Evolutionary conservation across 495 filamentous ascomycete genomes (phyloP).

Genomic region (Ramalina intermedia): DNA sequence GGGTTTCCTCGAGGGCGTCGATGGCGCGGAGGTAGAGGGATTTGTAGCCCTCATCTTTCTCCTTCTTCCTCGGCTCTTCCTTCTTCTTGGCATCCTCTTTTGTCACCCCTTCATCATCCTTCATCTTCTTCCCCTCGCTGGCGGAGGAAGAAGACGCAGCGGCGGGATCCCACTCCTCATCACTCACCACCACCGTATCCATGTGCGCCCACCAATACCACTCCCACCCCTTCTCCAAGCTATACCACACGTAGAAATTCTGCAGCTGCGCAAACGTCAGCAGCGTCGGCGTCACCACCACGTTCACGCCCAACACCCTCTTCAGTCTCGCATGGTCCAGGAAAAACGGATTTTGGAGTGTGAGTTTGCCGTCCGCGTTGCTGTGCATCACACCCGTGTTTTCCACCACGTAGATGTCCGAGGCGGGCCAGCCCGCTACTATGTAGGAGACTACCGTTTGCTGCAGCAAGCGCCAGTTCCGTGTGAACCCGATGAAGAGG

Average conservation of each 20-base stretch:
- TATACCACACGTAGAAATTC: constrained; percentile 40
- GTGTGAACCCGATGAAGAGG: constrained; percentile 46
- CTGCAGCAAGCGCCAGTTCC: constrained; percentile 42
- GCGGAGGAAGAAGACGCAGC: not conserved
- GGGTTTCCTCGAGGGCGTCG: constrained; percentile 22
- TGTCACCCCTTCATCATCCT: too few relatives aligned
- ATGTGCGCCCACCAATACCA: constrained; percentile 48
- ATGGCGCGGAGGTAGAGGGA: constrained; percentile 37
- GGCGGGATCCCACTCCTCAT: constrained; percentile 25
- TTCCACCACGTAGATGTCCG: constrained; percentile 46
- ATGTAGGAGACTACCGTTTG: constrained; percentile 46
- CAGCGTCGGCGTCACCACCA: constrained; percentile 42
- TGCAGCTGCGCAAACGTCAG: constrained; percentile 49
- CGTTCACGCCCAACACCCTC: constrained; percentile 36
- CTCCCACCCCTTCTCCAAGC: constrained; percentile 33
- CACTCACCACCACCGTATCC: constrained; percentile 40
- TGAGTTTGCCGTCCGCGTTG: constrained; percentile 35
- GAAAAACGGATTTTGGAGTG: constrained; percentile 47
- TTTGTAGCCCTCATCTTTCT: constrained; percentile 22
- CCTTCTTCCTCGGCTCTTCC: too few relatives aligned
- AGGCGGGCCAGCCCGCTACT: constrained; percentile 45
- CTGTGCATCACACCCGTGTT: constrained; percentile 47
- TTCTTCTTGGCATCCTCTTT: constrained; percentile 7
- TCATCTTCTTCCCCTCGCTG: too few relatives aligned
- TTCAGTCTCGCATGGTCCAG: constrained; percentile 40